phyloP scores from a whole-genome alignment of 257 asterid species.

The Solanum neorickii region DNA sequence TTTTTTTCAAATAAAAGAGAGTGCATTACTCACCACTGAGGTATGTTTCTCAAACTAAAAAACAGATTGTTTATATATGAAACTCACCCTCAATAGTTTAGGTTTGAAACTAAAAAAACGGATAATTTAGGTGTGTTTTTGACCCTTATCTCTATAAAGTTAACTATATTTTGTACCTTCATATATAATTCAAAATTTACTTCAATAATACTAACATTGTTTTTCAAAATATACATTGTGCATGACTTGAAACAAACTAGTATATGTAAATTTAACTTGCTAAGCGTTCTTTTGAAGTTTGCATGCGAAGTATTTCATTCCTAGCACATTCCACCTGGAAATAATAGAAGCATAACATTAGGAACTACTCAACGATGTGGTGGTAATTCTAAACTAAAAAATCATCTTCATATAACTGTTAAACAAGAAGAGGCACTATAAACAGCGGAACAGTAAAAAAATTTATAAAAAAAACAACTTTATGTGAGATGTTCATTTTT shows the following conservation, averaged over 20 bases:
- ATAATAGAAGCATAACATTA: background rate
- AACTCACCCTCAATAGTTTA: too few relatives aligned
- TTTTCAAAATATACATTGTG: background rate
- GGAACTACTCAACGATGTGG: background rate
- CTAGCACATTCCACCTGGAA: slow-evolving; percentile 40
- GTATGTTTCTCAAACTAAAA: too few relatives aligned
- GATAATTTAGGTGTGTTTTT: too few relatives aligned
- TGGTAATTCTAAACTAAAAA: background rate
- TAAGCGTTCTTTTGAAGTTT: background rate
- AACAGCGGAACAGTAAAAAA: background rate
- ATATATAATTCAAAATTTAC: background rate
- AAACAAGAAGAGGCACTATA: background rate
- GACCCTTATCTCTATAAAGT: too few relatives aligned
- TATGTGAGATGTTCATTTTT: background rate
- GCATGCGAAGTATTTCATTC: slow-evolving; percentile 30
- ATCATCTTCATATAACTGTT: background rate
- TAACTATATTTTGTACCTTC: background rate
- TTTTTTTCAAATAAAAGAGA: too few relatives aligned
- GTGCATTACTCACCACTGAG: too few relatives aligned
- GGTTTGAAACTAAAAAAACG: too few relatives aligned
- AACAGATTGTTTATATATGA: too few relatives aligned
- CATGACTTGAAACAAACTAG: background rate
- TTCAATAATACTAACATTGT: background rate
- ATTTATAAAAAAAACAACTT: background rate
- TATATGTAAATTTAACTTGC: background rate